These are phyloP conservation scores for Dioscorea dumetorum DNA, from an alignment of 106 monocot genomes.

Conservation along the genomic window DNA sequence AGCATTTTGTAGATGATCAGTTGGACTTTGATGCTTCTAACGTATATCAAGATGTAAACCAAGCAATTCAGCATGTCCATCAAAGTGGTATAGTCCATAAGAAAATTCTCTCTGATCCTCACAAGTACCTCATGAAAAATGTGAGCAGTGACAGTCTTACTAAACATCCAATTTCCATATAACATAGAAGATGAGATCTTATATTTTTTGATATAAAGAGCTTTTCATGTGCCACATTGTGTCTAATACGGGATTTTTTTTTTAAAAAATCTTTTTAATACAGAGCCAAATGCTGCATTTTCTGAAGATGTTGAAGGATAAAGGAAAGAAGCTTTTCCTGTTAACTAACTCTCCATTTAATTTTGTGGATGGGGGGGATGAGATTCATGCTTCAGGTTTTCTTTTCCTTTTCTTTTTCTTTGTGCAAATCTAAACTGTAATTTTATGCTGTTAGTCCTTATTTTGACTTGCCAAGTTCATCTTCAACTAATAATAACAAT, in stretches of 20 bases:
- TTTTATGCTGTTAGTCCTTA: no score
- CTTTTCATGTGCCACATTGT: no score
- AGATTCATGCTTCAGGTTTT: slow-evolving; percentile 76
- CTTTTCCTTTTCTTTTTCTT: slow-evolving; percentile 6
- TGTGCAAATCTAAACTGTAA: not conserved
- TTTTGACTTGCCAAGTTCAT: no score
- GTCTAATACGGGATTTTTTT: slow-evolving; percentile 1
- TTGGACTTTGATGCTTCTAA: slow-evolving; percentile 93
- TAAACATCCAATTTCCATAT: no score
- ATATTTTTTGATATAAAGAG: no score
- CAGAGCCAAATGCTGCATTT: slow-evolving; percentile 61
- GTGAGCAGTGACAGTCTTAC: slow-evolving; percentile 22
- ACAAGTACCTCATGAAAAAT: slow-evolving; percentile 89
- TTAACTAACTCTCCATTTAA: slow-evolving; percentile 93
- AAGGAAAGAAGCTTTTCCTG: slow-evolving; percentile 90
- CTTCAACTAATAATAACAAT: no score
- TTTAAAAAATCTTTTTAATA: no score
- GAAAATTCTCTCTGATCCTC: slow-evolving; percentile 70
- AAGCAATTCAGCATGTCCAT: slow-evolving; percentile 90
- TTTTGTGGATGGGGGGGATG: slow-evolving; percentile 99
- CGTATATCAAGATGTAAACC: slow-evolving; percentile 85
- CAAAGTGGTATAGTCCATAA: slow-evolving; percentile 68
- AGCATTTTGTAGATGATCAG: slow-evolving; percentile 89
- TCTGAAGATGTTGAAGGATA: slow-evolving; percentile 70
- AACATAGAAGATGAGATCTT: no score